phyloP scores from a whole-genome alignment of 2,329 filamentous ascomycete species.

The Paracoccidioides lutzii region DNA sequence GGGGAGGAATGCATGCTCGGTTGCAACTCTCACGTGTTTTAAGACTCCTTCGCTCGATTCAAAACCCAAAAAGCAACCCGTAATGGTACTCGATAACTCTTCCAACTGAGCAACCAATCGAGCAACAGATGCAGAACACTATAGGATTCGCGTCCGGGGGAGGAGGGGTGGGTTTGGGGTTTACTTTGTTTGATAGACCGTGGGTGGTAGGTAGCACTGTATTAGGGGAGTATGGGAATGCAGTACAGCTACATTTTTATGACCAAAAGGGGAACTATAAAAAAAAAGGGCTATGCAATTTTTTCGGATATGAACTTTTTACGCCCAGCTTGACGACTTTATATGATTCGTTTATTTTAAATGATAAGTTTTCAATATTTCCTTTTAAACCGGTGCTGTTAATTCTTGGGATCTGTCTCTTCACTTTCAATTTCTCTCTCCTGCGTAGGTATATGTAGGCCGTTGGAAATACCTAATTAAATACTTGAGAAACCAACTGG shows the following conservation, averaged over 20 bases:
- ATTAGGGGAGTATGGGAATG: background rate
- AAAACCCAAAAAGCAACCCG: background rate
- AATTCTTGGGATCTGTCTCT: too few relatives aligned
- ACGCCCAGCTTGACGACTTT: background rate
- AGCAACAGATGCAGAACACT: background rate
- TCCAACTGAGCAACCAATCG: background rate
- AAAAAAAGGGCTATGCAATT: background rate
- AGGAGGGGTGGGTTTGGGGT: background rate
- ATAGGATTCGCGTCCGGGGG: background rate
- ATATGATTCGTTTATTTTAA: background rate
- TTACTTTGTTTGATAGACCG: background rate
- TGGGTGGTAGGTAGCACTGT: background rate
- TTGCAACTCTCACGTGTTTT: background rate
- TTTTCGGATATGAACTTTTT: background rate
- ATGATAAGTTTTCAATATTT: too few relatives aligned
- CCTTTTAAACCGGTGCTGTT: too few relatives aligned
- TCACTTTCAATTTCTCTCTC: too few relatives aligned
- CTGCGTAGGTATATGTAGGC: too few relatives aligned
- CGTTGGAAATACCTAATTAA: too few relatives aligned
- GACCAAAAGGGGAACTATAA: background rate
- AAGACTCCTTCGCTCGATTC: background rate
- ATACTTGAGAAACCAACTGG: too few relatives aligned
- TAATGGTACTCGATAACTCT: background rate
- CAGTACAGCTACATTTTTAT: background rate
- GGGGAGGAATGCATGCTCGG: background rate